phyloP scores from a whole-genome alignment of 495 filamentous ascomycete genomes.

The Aspergillus saccharolyticus region DNA sequence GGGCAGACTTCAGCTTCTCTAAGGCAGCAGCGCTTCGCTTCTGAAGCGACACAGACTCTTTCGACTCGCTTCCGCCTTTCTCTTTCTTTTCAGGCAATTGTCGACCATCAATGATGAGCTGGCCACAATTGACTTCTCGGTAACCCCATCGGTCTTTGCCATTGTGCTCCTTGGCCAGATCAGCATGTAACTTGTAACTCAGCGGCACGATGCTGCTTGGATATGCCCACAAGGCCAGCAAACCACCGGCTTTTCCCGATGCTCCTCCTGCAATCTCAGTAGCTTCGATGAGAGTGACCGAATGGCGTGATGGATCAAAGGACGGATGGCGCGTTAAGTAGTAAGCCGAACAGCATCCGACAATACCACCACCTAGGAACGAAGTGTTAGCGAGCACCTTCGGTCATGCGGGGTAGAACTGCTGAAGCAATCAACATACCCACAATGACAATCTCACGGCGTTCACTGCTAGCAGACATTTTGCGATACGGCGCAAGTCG shows the following conservation, averaged over 20 bases:
- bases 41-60: constrained; percentile 53
- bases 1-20: constrained; percentile 53
- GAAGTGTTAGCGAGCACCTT: constrained; percentile 8
- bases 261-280: constrained; percentile 83
- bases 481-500: constrained; percentile 21
- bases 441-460: constrained; percentile 64
- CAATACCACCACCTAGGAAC: constrained; percentile 78
- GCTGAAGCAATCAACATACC: constrained; percentile 41
- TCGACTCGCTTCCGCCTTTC: constrained; percentile 22
- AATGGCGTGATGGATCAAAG: constrained; percentile 70
- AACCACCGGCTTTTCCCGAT: constrained; percentile 90
- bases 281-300: constrained; percentile 85
- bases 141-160: constrained; percentile 87
- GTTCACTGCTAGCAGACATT: constrained; percentile 35
- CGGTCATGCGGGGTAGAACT: constrained; percentile 26
- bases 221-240: constrained; percentile 91
- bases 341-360: constrained; percentile 91
- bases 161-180: constrained; percentile 79
- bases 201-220: constrained; percentile 79
- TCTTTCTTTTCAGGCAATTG: constrained; percentile 33
- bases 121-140: constrained; percentile 69
- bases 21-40: constrained; percentile 65
- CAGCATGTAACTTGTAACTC: constrained; percentile 75
- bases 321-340: constrained; percentile 84
- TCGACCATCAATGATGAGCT: constrained; percentile 56